Evolutionary conservation across 164 flowering plant genomes (phyloP), one percentile per base, ranked within the genome.

Genomic region (Chimonanthus praecox): DNA sequence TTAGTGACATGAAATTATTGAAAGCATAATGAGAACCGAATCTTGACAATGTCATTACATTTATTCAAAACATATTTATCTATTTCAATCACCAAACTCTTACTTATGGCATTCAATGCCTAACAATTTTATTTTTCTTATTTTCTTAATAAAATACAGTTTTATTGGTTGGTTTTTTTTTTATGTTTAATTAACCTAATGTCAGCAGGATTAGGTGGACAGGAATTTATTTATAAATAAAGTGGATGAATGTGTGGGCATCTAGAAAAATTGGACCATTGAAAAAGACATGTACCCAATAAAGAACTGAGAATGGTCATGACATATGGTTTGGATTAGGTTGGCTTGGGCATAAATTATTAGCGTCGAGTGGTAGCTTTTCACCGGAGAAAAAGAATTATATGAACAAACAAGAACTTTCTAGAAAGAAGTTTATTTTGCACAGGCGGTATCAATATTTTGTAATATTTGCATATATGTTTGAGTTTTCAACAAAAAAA

Each of bases 11-110:
- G 33, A 33, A 33, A 33, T 33, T 33, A 33, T 33, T 33, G 33
- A 33, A 33, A 33, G 33, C 33, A 33, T 33, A 33, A 33, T 33
- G 33, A 33, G 33, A 33, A 33, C 33, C 5, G 16, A 9, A 54
- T 11, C 9, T 11, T 54, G 60, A 13, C 5, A 54, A 54, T 15
- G 60, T 54, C 60, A 54, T 54, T n/a, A 54, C 33, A 33, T 33
- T 33, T 33, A 1, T 33, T 33, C 33, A 33, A 33, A 33, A 33
- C 33, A 33, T 33, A 33, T 0, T 44, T 66, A 8, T 66, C 68
- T 66, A 45, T 66, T 66, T 66, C n/a, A 45, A 66, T n/a, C 15
- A 45, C 68, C 68, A 66, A 64, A 66, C 48, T 44, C 68, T 44
- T 13, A 46, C 45, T 15, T 66, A 15, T 46, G 9, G n/a, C 21